These are phyloP conservation scores for Zalaria sp. DNA, from an alignment of 2,329 filamentous ascomycete species.

Conservation along the genomic window DNA sequence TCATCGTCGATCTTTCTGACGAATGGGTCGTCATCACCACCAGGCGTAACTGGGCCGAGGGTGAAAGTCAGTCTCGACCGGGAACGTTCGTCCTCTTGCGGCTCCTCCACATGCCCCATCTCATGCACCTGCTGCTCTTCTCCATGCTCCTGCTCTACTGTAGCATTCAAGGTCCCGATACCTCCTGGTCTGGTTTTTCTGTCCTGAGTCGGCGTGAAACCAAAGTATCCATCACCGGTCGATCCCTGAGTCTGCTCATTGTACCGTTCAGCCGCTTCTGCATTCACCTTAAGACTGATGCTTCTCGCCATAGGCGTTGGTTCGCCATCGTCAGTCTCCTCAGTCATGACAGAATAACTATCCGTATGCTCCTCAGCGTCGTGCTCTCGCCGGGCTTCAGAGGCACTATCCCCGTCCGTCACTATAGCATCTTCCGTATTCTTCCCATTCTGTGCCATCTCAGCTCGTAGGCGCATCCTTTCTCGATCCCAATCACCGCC, in stretches of 20 bases:
- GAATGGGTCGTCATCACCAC: background rate
- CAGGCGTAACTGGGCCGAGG: background rate
- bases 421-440: background rate
- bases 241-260: background rate
- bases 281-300: background rate
- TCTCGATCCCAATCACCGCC: slow-evolving; percentile 70
- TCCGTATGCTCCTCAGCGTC: background rate
- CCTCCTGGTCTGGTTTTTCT: background rate
- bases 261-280: background rate
- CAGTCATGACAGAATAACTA: background rate
- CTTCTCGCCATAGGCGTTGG: background rate
- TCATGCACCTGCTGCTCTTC: background rate
- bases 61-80: background rate
- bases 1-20: slow-evolving; percentile 3
- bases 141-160: background rate
- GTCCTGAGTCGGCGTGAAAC: slow-evolving; percentile 1
- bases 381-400: background rate
- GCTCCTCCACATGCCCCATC: background rate
- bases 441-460: slow-evolving; percentile 6
- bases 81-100: background rate
- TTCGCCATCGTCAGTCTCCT: slow-evolving; percentile 1
- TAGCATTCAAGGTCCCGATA: background rate
- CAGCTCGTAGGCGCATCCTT: slow-evolving; percentile 16
- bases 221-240: slow-evolving; percentile 3
- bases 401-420: background rate